These are phyloP conservation scores for Malassezia slooffiae DNA, from an alignment of 1,284 basidiomycete genomes.

Conservation along the genomic window DNA sequence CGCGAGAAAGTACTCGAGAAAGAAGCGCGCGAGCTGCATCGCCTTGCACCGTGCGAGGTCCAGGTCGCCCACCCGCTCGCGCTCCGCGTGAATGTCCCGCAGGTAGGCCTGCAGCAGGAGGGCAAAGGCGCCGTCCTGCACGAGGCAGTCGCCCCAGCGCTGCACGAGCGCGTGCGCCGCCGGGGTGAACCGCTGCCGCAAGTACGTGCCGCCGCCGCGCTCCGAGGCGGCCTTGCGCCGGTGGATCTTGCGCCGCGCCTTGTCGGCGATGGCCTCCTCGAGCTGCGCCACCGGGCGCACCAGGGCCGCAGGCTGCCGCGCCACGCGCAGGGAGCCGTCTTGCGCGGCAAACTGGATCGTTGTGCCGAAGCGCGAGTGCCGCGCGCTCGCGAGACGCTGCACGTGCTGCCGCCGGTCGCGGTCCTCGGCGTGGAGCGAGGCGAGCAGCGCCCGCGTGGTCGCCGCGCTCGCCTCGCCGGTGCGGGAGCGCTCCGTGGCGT, in stretches of 20 bases:
- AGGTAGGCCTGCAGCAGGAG: constrained; percentile 14
- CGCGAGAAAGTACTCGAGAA: constrained; percentile 40
- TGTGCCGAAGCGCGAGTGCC: constrained; percentile 43
- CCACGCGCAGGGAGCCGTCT: constrained; percentile 32
- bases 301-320: constrained; percentile 27
- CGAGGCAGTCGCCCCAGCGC: constrained; percentile 37
- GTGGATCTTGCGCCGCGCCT: constrained; percentile 18
- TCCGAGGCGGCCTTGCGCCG: constrained; percentile 30
- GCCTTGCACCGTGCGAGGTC: constrained; percentile 36
- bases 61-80: constrained; percentile 40
- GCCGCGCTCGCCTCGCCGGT: neutral
- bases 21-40: constrained; percentile 38
- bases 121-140: constrained; percentile 19
- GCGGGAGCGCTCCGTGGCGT: neutral
- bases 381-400: constrained; percentile 17
- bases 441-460: constrained; percentile 16
- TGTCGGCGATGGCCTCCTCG: constrained; percentile 22
- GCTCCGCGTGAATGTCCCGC: constrained; percentile 41
- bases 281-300: constrained; percentile 32
- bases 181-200: constrained; percentile 6
- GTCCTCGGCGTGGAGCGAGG: constrained; percentile 28
- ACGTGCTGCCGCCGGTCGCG: constrained; percentile 13
- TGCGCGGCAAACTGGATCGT: constrained; percentile 36
- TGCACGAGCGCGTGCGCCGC: constrained; percentile 23
- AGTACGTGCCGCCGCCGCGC: constrained; percentile 26